Evolutionary conservation across 805 yeast genomes (phyloP), one percentile per base, ranked within the genome.

Genomic region (Saccharomyces eubayanus): DNA sequence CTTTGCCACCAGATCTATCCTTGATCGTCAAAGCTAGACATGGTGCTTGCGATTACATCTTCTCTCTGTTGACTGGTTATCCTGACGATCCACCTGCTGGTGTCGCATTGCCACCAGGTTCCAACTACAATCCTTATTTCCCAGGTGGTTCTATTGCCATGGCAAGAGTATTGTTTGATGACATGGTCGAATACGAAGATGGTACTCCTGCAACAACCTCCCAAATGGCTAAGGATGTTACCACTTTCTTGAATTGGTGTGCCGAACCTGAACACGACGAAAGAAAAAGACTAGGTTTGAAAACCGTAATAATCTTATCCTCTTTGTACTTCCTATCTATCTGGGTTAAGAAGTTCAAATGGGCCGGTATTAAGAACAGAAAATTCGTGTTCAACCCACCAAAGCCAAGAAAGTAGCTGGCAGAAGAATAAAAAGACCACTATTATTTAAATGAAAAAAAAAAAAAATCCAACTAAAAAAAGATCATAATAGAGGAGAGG

Each of bases 71-170:
- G 74, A 94, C 98, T 58, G 99, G 99, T 71, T 94, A 94, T 80
- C 98, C 98, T 67, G 99, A 94, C 49, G 98, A 94, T 59, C 87
- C 96, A 57, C 99, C 99, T 63, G 98, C 97, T 31, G 99, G 99
- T 79, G 97, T 89, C 57, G 80, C 73, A 51, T 79, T 94, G 66
- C 95, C 98, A 55, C 87, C 89, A 58, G 99, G 99, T 60, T 74
- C 96, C 58, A 94, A 94, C 85, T 94, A 94, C 78, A 94, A 94
- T 82, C 99, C 99, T 69, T 94, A 94, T 81, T 94, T 94, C 96
- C 98, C 99, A 73, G 98, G 98, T 77, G 98, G 99, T 62, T 81
- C 97, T 46, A 92, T 94, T 78, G 99, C 97, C 65, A 94, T 94
- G 99, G 98, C 89, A 71, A 88, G 99, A 79, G 98, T 92, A 56